These are phyloP conservation scores for Phytophthora litchii DNA, from an alignment of 352 stramenopile genomes.

Conservation along the genomic window DNA sequence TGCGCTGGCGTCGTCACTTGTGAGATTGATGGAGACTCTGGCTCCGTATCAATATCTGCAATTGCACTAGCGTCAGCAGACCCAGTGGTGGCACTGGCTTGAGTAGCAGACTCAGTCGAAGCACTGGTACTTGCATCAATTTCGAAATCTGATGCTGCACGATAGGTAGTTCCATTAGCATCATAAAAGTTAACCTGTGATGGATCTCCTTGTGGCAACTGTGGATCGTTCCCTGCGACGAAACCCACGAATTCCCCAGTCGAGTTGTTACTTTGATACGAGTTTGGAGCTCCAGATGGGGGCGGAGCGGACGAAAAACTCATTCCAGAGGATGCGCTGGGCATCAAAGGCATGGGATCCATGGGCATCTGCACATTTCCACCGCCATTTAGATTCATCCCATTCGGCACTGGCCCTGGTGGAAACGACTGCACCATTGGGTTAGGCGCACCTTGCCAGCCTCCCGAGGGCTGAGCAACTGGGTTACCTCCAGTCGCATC, in stretches of 20 bases:
- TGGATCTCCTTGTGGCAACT: constrained; percentile 35
- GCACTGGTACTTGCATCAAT: constrained; percentile 30
- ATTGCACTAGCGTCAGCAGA: constrained; percentile 17
- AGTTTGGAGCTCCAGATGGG: constrained; percentile 19
- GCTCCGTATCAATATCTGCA: constrained; percentile 66
- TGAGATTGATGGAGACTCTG: constrained; percentile 60
- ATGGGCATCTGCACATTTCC: constrained; percentile 32
- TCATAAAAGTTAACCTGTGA: constrained; percentile 73
- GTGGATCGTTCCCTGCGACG: constrained; percentile 65
- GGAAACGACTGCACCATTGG: constrained; percentile 27
- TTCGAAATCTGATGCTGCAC: constrained; percentile 61
- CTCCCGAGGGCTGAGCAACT: constrained; percentile 8
- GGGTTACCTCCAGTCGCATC: constrained; percentile 10
- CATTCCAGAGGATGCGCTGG: constrained; percentile 25
- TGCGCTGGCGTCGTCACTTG: constrained; percentile 71
- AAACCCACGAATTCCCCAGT: constrained; percentile 43
- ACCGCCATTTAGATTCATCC: constrained; percentile 22
- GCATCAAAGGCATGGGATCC: constrained; percentile 30
- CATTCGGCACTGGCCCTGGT: constrained; percentile 13
- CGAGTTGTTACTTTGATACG: constrained; percentile 28
- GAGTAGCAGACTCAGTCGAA: background rate
- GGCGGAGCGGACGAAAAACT: constrained; percentile 21
- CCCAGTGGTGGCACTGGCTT: background rate
- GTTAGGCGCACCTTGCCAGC: constrained; percentile 33
- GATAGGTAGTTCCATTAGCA: constrained; percentile 68